Evolutionary conservation across 345 rosid species (phyloP).

Genomic region (Camelina neglecta): DNA sequence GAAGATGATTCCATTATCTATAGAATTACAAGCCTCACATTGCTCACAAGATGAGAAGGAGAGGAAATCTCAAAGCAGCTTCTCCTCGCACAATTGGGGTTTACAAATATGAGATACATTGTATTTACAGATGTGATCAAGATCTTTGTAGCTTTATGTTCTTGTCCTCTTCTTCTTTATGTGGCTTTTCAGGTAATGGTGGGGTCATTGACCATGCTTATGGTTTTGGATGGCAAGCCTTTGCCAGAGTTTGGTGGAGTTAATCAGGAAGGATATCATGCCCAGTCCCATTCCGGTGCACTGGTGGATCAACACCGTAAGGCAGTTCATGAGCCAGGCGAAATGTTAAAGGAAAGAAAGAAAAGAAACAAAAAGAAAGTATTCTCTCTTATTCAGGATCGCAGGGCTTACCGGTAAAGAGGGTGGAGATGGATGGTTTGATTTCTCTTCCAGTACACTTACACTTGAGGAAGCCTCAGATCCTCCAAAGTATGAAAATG

Average conservation of each 20-base stretch:
- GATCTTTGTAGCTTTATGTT: constrained; percentile 36
- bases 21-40: constrained; percentile 31
- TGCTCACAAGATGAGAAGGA: constrained; percentile 15
- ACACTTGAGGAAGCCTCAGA: constrained; percentile 45
- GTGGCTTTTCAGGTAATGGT: constrained; percentile 26
- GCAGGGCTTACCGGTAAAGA: constrained; percentile 58
- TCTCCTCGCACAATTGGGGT: constrained; percentile 27
- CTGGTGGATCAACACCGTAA: constrained; percentile 37
- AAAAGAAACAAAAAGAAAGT: not conserved
- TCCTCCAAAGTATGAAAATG: constrained; percentile 44
- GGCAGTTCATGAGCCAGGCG: constrained; percentile 19
- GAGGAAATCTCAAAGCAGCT: constrained; percentile 27
- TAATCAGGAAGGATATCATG: constrained; percentile 57
- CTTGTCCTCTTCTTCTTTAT: constrained; percentile 12
- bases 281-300: constrained; percentile 55
- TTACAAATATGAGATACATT: constrained; percentile 28
- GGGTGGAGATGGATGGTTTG: constrained; percentile 54
- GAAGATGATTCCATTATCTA: constrained; percentile 26
- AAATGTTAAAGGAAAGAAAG: constrained; percentile 15
- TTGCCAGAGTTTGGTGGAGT: constrained; percentile 58
- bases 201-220: constrained; percentile 49
- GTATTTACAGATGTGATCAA: constrained; percentile 34
- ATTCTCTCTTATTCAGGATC: constrained; percentile 24
- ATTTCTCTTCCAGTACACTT: constrained; percentile 35
- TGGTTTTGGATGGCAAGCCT: constrained; percentile 58